A percentile compares a stretch with the other conserved stretches of the same genome.
phyloP scores from a whole-genome alignment of 352 stramenopile genomes.

The Pythium periplocum region DNA sequence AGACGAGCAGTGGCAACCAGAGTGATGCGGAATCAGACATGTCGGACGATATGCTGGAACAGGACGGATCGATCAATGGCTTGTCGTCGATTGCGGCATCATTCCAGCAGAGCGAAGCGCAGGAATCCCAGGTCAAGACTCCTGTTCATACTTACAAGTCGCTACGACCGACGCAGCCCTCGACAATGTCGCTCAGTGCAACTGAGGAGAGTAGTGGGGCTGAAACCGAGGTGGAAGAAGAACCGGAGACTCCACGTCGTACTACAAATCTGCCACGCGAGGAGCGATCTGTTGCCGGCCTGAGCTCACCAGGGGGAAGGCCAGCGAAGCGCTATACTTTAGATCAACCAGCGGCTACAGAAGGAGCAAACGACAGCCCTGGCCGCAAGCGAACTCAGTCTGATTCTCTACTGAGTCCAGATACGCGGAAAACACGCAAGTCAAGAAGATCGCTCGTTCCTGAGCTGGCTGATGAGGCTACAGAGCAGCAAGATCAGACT shows the following conservation, averaged over 20 bases:
- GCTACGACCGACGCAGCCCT: constrained; percentile 24
- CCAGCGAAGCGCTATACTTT: too few species aligned
- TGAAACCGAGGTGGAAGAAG: constrained; percentile 59
- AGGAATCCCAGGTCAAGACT: constrained; percentile 16
- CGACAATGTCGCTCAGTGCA: constrained; percentile 20
- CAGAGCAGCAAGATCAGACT: neutral
- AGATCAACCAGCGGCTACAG: too few species aligned
- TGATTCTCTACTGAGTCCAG: too few species aligned
- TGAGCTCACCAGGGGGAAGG: too few species aligned
- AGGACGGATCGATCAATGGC: constrained; percentile 37
- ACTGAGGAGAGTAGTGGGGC: constrained; percentile 45
- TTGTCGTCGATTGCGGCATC: constrained; percentile 51
- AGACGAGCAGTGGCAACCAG: constrained; percentile 5
- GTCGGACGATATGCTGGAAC: constrained; percentile 70
- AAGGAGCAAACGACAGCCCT: too few species aligned
- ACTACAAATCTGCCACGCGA: too few species aligned
- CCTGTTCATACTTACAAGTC: constrained; percentile 36
- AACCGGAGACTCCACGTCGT: constrained; percentile 21
- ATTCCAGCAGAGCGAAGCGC: constrained; percentile 27
- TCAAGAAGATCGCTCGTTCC: too few species aligned
- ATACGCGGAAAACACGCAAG: too few species aligned
- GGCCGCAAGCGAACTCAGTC: too few species aligned
- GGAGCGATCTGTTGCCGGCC: too few species aligned
- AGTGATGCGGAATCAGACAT: constrained; percentile 52
- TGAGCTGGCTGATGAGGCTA: too few species aligned